Percentiles rank a stretch among this genome's conserved stretches.
These are phyloP conservation scores for Acanthamoeba triangularis DNA, from an alignment of 208 protist genomes.

Conservation along the genomic window DNA sequence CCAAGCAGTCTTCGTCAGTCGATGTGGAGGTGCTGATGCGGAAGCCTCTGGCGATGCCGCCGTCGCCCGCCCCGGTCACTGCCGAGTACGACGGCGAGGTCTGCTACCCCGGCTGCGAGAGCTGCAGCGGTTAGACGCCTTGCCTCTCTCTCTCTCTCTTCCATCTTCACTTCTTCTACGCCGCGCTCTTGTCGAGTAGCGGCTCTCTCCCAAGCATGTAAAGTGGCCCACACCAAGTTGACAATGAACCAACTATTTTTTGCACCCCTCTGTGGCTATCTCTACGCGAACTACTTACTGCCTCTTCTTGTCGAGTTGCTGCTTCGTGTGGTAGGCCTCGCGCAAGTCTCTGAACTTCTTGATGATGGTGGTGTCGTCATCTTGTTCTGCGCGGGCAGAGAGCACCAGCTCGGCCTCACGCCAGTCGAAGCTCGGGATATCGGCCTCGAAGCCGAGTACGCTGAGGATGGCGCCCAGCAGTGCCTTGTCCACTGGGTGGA, in stretches of 20 bases:
- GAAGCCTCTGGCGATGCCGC: constrained; percentile 8
- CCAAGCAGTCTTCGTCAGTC: background rate
- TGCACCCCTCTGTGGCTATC: background rate
- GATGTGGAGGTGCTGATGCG: background rate
- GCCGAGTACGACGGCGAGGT: constrained; percentile 69
- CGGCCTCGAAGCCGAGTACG: background rate
- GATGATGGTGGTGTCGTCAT: background rate
- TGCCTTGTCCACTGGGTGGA: background rate
- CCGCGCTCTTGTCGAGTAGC: constrained; percentile 9
- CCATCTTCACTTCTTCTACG: background rate
- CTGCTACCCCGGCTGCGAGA: constrained; percentile 69
- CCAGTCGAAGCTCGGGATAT: background rate
- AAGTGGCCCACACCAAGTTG: background rate
- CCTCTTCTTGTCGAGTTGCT: background rate
- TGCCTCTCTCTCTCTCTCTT: background rate
- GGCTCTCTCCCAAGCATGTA: background rate
- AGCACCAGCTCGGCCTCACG: background rate
- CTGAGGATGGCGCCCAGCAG: background rate
- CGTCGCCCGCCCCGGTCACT: background rate
- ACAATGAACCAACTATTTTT: background rate
- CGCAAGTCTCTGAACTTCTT: background rate
- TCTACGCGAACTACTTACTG: background rate
- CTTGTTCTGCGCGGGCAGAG: background rate
- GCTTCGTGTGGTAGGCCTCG: background rate
- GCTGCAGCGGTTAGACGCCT: constrained; percentile 20